Evolutionary conservation across 306 rosid genomes (phyloP).

Genomic region (Lagenaria siceraria): DNA sequence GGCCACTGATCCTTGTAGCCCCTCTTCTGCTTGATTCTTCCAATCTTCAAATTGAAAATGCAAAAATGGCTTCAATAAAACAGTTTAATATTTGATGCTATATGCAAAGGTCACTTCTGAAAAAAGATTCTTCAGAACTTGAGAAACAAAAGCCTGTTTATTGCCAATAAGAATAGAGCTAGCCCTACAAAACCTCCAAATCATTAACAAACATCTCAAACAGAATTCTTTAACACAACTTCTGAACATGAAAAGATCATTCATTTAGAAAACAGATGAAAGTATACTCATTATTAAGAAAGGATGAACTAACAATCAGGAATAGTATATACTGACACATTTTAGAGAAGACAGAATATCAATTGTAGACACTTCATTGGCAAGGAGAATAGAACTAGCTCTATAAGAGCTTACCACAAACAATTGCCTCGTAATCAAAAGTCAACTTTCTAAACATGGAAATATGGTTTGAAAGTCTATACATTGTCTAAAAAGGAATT

Average conservation of each 20-base stretch:
- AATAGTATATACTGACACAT: not conserved
- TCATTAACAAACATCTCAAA: not conserved
- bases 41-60: conserved; percentile 39
- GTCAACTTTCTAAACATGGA: not conserved
- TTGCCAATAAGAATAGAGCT: not conserved
- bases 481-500: not conserved
- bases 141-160: not conserved
- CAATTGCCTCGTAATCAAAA: not conserved
- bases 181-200: not conserved
- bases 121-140: not conserved
- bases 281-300: not conserved
- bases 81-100: not conserved
- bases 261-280: not conserved
- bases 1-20: conserved; percentile 99
- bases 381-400: not conserved
- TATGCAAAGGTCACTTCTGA: not conserved
- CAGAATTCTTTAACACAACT: not conserved
- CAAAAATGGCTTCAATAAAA: not conserved
- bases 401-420: not conserved
- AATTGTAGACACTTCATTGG: not conserved
- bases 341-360: not conserved
- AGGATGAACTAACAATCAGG: not conserved
- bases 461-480: not conserved
- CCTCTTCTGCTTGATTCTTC: conserved; percentile 96
- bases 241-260: not conserved